These are phyloP conservation scores for Scheffersomyces quercinus DNA, from an alignment of 1,139 yeast genomes.

Conservation along the genomic window DNA sequence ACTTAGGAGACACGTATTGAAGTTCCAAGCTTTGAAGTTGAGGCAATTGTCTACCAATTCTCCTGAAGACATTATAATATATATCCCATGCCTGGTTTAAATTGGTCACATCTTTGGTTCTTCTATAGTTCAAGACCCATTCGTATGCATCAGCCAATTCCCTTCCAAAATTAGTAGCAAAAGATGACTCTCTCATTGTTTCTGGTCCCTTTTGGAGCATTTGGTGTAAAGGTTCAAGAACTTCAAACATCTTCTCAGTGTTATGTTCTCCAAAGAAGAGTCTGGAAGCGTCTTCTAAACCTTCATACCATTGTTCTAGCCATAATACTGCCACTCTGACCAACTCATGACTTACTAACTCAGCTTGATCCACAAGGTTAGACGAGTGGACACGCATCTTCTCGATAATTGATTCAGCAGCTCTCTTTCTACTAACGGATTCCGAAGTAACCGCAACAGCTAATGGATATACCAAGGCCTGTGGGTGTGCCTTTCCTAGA, in stretches of 20 bases:
- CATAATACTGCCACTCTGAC: conserved; percentile 94
- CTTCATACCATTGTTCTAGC: conserved; percentile 99
- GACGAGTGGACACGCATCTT: conserved; percentile 91
- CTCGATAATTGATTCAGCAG: conserved; percentile 88
- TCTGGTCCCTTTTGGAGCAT: conserved; percentile 86
- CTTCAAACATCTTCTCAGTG: conserved; percentile 91
- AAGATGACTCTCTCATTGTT: conserved; percentile 89
- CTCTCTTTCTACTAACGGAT: conserved; percentile 82
- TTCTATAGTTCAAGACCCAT: conserved; percentile 84
- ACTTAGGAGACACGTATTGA: conserved; percentile 90
- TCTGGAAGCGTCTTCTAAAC: conserved; percentile 93
- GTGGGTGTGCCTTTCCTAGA: conserved; percentile 94
- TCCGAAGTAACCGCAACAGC: conserved; percentile 97
- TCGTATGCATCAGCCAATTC: conserved; percentile 92
- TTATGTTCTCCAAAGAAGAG: conserved; percentile 93
- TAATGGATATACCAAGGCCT: conserved; percentile 90
- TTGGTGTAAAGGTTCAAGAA: conserved; percentile 84
- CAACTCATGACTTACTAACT: conserved; percentile 87
- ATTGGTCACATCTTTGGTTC: conserved; percentile 83
- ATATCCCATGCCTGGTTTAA: conserved; percentile 98
- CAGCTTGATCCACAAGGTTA: conserved; percentile 84
- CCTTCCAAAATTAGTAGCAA: conserved; percentile 90
- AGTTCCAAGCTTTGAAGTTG: conserved; percentile 83
- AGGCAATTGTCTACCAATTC: conserved; percentile 86
- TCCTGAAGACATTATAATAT: conserved; percentile 88